These are phyloP conservation scores for Globisporangium irregulare DNA, from an alignment of 352 stramenopile species.

Conservation along the genomic window DNA sequence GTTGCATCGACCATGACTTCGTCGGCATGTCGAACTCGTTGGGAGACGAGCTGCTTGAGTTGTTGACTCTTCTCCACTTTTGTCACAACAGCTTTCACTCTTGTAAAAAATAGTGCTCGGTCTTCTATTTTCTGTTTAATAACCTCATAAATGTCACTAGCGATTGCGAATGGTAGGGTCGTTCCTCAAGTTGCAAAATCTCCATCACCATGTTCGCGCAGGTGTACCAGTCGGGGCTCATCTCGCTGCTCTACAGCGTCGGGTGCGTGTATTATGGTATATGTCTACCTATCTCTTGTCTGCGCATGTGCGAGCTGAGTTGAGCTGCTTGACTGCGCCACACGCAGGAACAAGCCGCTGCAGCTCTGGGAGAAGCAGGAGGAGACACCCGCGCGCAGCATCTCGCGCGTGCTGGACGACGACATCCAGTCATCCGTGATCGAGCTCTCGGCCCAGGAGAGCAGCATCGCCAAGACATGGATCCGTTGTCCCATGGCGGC, in stretches of 20 bases:
- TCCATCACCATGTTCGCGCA: conserved; percentile 38
- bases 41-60: no score
- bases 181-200: neutral
- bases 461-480: conserved; percentile 44
- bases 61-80: no score
- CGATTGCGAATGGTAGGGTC: no score
- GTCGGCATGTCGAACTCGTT: no score
- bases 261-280: conserved; percentile 23
- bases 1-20: no score
- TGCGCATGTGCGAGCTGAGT: no score
- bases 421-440: conserved; percentile 59
- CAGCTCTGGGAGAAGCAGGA: conserved; percentile 61
- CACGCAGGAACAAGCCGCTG: conserved; percentile 41
- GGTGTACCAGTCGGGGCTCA: conserved; percentile 45
- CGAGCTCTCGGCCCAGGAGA: conserved; percentile 32
- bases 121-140: no score
- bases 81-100: no score
- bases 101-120: no score
- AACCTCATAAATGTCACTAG: no score
- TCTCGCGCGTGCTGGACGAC: conserved; percentile 51
- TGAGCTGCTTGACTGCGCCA: neutral
- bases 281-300: neutral
- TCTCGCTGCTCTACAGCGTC: conserved; percentile 64
- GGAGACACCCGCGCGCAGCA: conserved; percentile 22
- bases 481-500: conserved; percentile 35